Conservation (phyloP, 768 basidiomycete genomes). For the Infundibulicybe gibba region DNA sequence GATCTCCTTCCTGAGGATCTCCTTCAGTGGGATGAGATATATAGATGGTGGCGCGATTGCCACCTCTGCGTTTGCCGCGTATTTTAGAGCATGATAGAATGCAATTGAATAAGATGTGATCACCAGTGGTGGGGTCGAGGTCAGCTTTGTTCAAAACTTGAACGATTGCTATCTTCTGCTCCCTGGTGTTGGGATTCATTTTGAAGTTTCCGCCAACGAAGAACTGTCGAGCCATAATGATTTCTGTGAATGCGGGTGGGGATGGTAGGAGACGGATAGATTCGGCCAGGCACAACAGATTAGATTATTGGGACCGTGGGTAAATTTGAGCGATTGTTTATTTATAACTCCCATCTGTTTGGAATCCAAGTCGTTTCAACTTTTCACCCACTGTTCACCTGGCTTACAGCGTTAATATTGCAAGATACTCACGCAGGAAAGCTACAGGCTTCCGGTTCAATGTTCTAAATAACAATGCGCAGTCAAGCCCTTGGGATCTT, state of each 20-base stretch:
- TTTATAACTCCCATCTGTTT: too few species aligned
- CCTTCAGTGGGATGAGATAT: slow-evolving; percentile 76
- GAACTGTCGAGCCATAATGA: slow-evolving; percentile 74
- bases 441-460: too few species aligned
- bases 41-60: slow-evolving; percentile 89
- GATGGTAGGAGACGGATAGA: too few species aligned
- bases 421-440: too few species aligned
- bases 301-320: too few species aligned
- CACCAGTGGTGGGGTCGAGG: slow-evolving; percentile 76
- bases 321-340: too few species aligned
- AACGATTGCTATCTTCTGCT: slow-evolving; percentile 63
- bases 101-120: slow-evolving; percentile 12
- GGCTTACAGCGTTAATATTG: too few species aligned
- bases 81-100: slow-evolving; percentile 10
- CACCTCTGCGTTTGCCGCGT: slow-evolving; percentile 58
- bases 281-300: too few species aligned
- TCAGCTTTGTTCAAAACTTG: slow-evolving; percentile 72
- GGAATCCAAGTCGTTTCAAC: too few species aligned
- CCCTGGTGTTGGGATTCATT: slow-evolving; percentile 79
- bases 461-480: too few species aligned
- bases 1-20: slow-evolving; percentile 59
- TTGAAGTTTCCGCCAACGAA: slow-evolving; percentile 99
- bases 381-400: too few species aligned
- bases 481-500: too few species aligned
- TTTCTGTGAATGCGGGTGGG: background rate